Conservation (phyloP, 257 asterid genomes). For the Nicotiana obtusifolia region DNA sequence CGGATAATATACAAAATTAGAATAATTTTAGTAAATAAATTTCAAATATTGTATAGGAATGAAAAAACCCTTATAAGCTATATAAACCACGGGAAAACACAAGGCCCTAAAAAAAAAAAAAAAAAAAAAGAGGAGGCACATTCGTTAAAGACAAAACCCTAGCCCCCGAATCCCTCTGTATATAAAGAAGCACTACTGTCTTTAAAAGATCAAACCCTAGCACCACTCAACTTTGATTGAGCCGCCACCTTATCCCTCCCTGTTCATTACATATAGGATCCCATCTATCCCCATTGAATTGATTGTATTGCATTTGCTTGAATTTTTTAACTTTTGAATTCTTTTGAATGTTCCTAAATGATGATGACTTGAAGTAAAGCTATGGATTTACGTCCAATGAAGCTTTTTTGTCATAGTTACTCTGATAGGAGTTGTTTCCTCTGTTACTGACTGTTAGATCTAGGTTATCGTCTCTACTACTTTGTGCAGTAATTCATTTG, state of each 20-base stretch:
- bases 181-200: background rate
- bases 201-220: background rate
- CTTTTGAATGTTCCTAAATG: background rate
- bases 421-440: constrained; percentile 20
- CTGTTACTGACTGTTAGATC: background rate
- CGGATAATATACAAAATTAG: too few relatives aligned
- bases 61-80: too few relatives aligned
- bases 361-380: background rate
- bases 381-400: constrained; percentile 24
- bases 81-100: too few relatives aligned
- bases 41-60: too few relatives aligned
- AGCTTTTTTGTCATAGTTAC: constrained; percentile 15
- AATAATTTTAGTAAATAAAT: too few relatives aligned
- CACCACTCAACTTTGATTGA: background rate
- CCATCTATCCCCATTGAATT: too few relatives aligned
- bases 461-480: background rate
- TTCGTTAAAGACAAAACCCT: background rate
- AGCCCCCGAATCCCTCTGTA: background rate
- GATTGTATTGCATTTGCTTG: background rate
- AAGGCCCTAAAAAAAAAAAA: too few relatives aligned
- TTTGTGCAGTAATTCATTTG: too few relatives aligned
- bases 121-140: too few relatives aligned
- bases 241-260: background rate
- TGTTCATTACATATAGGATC: background rate
- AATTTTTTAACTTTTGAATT: background rate